Evolutionary conservation across 176 grass and related monocot genomes (phyloP), one percentile per base, ranked within the genome.

Genomic region (Aegilops speltoides): DNA sequence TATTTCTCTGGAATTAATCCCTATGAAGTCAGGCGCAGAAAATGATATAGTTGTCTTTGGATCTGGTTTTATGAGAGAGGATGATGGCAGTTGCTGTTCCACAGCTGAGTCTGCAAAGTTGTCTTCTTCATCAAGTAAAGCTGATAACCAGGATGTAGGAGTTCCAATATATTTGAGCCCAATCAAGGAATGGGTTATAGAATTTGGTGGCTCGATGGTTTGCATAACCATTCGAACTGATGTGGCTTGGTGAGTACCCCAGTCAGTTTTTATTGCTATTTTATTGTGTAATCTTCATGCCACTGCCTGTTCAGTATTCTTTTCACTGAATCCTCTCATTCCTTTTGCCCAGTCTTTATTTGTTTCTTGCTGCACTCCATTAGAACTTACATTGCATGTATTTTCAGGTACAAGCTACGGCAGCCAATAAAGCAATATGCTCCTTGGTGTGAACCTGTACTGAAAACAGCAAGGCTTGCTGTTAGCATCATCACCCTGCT

Each of bases 121-220:
- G 0, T 85, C 82, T 45, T 91, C 93, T 67, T 92, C 90, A 43
- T 93, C 91, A 4, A 91, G 84, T 89, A 73, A 81, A 77, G 26
- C 82, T 77, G 78, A 87, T 10, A 76, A 88, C 31, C 48, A 52
- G n/a, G 92, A 99, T 89, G 57, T 60, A 66, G 96, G 97, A 45
- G 89, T 99, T 81, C 88, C 90, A 86, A 89, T 94, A 82, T 99
- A 99, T 92, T 61, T 99, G 68, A 99, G 97, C 59, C 90, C 92
- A 69, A 91, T 99, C 67, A 99, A 97, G 80, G 97, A 99, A 86
- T 99, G 97, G 97, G 83, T 97, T 77, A 94, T 99, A 68, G 97
- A 99, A 68, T 99, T 99, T 89, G 97, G 97, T 40, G 87, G 94
- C 76, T 94, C 92, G 37, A 99, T 99, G 94, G 86, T 99, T 88